A percentile compares a stretch with the other conserved stretches of the same genome.
Evolutionary conservation across 371 early-diverging fungal genomes (phyloP).

Genomic region (Paraphysoderma sedebokerense): DNA sequence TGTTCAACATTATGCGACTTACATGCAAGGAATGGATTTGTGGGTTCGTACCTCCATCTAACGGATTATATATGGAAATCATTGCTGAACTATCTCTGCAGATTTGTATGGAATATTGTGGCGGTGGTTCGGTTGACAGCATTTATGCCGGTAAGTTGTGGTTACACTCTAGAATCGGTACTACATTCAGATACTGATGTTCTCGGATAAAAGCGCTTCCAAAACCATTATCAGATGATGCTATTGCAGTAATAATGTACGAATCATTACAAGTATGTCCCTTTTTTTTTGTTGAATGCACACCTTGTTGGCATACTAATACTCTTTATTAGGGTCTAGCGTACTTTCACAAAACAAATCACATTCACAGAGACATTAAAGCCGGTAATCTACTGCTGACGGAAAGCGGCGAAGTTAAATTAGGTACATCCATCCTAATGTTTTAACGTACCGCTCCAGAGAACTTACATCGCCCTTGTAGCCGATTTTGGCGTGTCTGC

Average conservation of each 20-base stretch:
- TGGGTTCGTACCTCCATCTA: constrained; percentile 2
- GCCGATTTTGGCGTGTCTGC: constrained; percentile 42
- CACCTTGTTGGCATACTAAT: background rate
- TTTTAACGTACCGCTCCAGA: background rate
- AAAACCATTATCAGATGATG: constrained; percentile 29
- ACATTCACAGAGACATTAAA: constrained; percentile 63
- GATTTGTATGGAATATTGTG: constrained; percentile 42
- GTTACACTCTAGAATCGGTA: background rate
- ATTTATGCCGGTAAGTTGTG: background rate
- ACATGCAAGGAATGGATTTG: constrained; percentile 6
- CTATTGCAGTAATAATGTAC: constrained; percentile 25
- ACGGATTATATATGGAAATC: background rate
- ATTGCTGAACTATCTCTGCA: constrained; percentile 1
- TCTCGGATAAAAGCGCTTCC: constrained; percentile 19
- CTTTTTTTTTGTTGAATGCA: background rate
- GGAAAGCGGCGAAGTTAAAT: constrained; percentile 34
- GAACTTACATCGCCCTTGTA: background rate
- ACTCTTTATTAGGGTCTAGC: constrained; percentile 15
- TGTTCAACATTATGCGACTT: constrained; percentile 2
- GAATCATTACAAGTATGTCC: constrained; percentile 19
- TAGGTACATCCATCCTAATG: constrained; percentile 11
- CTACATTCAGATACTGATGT: no score
- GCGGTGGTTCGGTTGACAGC: constrained; percentile 14
- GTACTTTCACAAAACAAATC: constrained; percentile 34
- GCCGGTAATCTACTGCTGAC: constrained; percentile 54